Base-by-base conservation (phyloP, 2,329 filamentous ascomycete genomes). In the Septoria linicola region DNA sequence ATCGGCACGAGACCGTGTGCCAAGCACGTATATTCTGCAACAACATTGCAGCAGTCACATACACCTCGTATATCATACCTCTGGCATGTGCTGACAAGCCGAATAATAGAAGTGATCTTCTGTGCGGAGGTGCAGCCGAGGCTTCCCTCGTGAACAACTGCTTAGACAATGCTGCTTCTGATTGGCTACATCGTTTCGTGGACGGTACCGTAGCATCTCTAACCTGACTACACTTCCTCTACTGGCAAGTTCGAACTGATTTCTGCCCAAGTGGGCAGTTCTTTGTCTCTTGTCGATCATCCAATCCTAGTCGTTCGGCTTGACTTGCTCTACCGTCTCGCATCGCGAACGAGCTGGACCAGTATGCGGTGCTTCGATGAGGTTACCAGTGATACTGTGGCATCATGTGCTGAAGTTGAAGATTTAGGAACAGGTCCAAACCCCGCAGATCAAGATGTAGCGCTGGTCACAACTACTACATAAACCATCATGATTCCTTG, bases 101-200 rank as follows among this genome's bases (percentile, higher is more conserved):
- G 30, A 21, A 31, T 6, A 8, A 3, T 3, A 35, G 41, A 14
- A 25, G 30, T 34, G 41, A 44, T 44, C 25, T 30, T 17, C 41
- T 34, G 30, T 31, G 41, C 25, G 20, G 27, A 34, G 11, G 16
- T 13, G 25, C 20, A 23, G 30, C 41, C 30, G 41, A 34, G 41
- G 41, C 41, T 23, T 25, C 41, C 30, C 30, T 20, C n/a, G 20
- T 14, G 20, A 25, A 16, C 30, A 32, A 14, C 19, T 32, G 11
- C 31, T 11, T 14, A 7, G 19, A 20, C 4, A 19, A 44, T 8
- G 11, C 10, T 20, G 41, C 5, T 3, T 17, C 14, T 43, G 25
- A 51, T 51, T 51, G 41, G 41, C 35, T 40, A 19, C 36, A 23
- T 51, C 49, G 49, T 51, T 51, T 43, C 41, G 32, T n/a, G 31